Conservation (phyloP, 2,329 filamentous ascomycete genomes). For the Cryphonectria naterciae region DNA sequence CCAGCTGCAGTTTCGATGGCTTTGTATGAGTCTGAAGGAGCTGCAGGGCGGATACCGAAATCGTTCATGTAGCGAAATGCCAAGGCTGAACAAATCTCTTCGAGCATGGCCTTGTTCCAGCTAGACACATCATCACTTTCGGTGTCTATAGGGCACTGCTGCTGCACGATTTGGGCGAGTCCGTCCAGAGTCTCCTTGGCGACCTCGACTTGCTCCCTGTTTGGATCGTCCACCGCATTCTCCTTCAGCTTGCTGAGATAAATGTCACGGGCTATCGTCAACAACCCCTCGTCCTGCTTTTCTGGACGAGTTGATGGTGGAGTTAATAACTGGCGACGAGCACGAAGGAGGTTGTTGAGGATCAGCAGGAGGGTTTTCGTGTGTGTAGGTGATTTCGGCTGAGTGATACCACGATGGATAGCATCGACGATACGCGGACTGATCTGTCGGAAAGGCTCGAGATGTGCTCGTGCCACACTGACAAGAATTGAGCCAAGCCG, state of each 20-base stretch:
- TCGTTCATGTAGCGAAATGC: slow-evolving; percentile 31
- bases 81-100: slow-evolving; percentile 35
- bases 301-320: slow-evolving; percentile 10
- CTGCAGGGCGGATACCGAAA: slow-evolving; percentile 20
- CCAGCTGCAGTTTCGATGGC: slow-evolving; percentile 31
- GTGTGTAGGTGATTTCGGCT: slow-evolving; percentile 55
- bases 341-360: slow-evolving; percentile 51
- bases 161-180: slow-evolving; percentile 49
- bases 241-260: slow-evolving; percentile 45
- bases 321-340: slow-evolving; percentile 24
- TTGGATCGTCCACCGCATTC: slow-evolving; percentile 35
- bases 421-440: slow-evolving; percentile 51
- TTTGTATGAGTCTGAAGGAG: slow-evolving; percentile 10
- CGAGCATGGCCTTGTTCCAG: slow-evolving; percentile 18
- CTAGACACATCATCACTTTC: slow-evolving; percentile 7
- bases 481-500: slow-evolving; percentile 40
- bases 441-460: slow-evolving; percentile 52
- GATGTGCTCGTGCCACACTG: slow-evolving; percentile 43
- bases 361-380: slow-evolving; percentile 56
- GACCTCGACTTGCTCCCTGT: slow-evolving; percentile 45
- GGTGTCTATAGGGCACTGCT: slow-evolving; percentile 38
- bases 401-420: slow-evolving; percentile 54
- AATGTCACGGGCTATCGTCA: slow-evolving; percentile 47
- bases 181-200: slow-evolving; percentile 51
- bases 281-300: slow-evolving; percentile 2